Conservation (phyloP, 2,329 filamentous ascomycete species). For the Neobulgaria alba region DNA sequence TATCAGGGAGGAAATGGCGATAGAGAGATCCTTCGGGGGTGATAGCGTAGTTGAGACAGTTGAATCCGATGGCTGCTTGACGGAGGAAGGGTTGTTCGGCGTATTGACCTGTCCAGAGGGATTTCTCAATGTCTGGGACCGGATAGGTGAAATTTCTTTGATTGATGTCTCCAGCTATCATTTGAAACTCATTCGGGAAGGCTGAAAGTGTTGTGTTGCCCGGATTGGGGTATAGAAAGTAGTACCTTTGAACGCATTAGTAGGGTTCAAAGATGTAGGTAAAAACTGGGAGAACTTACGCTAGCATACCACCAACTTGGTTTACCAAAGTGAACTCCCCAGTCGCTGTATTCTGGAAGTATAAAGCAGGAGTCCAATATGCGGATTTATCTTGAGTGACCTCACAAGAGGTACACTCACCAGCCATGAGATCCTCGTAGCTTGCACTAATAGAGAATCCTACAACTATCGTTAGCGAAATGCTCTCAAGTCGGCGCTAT, state of each 20-base stretch:
- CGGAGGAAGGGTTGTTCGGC: slow-evolving; percentile 59
- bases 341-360: slow-evolving; percentile 30
- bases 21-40: slow-evolving; percentile 51
- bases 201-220: slow-evolving; percentile 53
- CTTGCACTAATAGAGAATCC: slow-evolving; percentile 54
- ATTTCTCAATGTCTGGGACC: slow-evolving; percentile 59
- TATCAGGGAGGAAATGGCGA: slow-evolving; percentile 75
- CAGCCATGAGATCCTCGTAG: slow-evolving; percentile 47
- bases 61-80: slow-evolving; percentile 86
- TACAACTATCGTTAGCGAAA: slow-evolving; percentile 30
- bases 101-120: slow-evolving; percentile 52
- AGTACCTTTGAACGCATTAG: slow-evolving; percentile 53
- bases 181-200: slow-evolving; percentile 70
- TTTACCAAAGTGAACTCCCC: slow-evolving; percentile 52
- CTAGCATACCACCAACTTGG: slow-evolving; percentile 76
- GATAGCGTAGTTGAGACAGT: slow-evolving; percentile 76
- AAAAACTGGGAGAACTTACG: slow-evolving; percentile 45
- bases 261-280: background rate
- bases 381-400: slow-evolving; percentile 54
- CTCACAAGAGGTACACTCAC: slow-evolving; percentile 57
- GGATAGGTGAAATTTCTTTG: slow-evolving; percentile 61
- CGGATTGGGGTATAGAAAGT: slow-evolving; percentile 59
- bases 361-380: slow-evolving; percentile 60
- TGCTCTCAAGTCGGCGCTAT: background rate
- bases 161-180: slow-evolving; percentile 67